Percentiles rank a stretch among this genome's conserved stretches.
Evolutionary conservation across 805 yeast species (phyloP).

Genomic region (Cyberlindnera sargentensis): DNA sequence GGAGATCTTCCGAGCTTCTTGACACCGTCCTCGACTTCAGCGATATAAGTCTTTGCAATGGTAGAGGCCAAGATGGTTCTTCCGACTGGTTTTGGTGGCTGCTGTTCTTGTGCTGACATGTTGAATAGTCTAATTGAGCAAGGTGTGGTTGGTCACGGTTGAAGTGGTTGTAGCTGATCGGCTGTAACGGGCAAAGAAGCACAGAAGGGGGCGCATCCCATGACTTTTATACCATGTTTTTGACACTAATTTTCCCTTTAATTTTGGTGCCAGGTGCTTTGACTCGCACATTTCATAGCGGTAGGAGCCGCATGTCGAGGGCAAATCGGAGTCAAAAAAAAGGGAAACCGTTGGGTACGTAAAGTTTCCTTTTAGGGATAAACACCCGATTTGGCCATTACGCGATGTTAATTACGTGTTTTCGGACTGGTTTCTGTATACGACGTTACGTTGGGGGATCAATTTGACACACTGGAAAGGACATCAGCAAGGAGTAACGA

Average conservation of each 20-base stretch:
- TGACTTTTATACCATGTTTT: background rate
- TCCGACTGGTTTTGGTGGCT: conserved; percentile 37
- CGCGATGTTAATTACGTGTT: no score
- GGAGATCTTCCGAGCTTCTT: conserved; percentile 51
- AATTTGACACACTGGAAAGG: no score
- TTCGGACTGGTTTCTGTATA: no score
- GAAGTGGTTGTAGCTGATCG: background rate
- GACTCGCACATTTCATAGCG: background rate
- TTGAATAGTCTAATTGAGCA: background rate
- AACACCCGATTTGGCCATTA: no score
- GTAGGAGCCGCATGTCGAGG: background rate
- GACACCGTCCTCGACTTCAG: conserved; percentile 62
- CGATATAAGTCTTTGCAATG: conserved; percentile 74
- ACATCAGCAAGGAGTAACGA: no score
- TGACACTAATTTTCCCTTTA: background rate
- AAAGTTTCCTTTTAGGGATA: no score
- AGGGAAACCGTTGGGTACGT: no score
- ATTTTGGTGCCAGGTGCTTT: background rate
- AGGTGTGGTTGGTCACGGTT: conserved; percentile 1
- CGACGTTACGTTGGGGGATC: no score
- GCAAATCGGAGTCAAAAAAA: no score
- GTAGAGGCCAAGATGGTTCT: conserved; percentile 82
- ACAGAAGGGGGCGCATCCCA: background rate
- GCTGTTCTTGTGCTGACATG: conserved; percentile 14
- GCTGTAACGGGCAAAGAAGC: background rate